Evolutionary conservation across 148 eudicot species (phyloP), one percentile per base, ranked within the genome.

Genomic region (Persicaria maculosa): DNA sequence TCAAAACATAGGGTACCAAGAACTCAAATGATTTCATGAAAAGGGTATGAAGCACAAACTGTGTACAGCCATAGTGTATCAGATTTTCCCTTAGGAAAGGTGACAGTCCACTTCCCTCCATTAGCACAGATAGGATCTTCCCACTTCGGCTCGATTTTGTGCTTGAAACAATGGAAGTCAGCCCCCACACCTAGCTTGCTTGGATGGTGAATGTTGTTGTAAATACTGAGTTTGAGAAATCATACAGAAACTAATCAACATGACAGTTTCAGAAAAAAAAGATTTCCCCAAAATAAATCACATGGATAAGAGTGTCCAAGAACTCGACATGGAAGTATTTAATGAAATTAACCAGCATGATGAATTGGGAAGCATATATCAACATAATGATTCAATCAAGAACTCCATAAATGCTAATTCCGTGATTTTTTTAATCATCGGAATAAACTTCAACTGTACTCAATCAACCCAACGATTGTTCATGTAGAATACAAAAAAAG

Each of bases 41-140:
- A 65, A 36, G 64, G 12, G n/a, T 54, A 43, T 50, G 31, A 67
- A 58, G 36, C 17, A 59, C 78, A 50, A 88, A 93, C 98, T 83
- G 97, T 87, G 59, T 92, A 85, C 62, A 91, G 86, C 98, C 97
- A 94, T 82, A 65, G 62, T 5, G 83, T 90, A 70, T 90, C 98
- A 52, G 89, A 87, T 79, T 90, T 88, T 8, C 85, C 90, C 77
- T 52, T 85, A 1, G 59, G 6, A 53, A 79, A 83, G 76, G 53
- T 80, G 45, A 85, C 75, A 79, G 90, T 89, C 97, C 97, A 94
- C 83, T 90, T 92, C 68, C 98, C 97, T 64, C 98, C 98, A 81
- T 92, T 90, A 81, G 93, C 90, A 86, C 98, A 94, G 36, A 91
- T 79, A 64, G 98, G 98, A 76, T 94, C 97, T 87, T 94, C 98